Base-by-base conservation (phyloP, 208 protist species). In the Phytomonas francai region DNA sequence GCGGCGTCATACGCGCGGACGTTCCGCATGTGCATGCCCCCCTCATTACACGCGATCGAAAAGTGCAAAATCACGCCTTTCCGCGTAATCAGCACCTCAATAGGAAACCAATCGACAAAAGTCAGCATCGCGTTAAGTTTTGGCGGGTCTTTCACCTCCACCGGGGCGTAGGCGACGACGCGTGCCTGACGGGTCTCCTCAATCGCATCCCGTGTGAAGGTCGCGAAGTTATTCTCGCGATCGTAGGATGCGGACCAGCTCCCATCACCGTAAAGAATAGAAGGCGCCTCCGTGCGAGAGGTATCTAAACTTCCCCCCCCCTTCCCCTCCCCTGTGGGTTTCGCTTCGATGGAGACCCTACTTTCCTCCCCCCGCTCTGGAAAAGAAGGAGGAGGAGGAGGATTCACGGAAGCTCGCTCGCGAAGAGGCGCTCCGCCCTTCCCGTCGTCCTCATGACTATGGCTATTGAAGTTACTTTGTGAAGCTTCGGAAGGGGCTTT, bases 1-100 rank as follows among this genome's bases (percentile, higher is more conserved):
- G 66, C 72, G n/a, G 57, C 16, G 7, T 76, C 75, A 74, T 95
- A 95, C 39, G 81, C 83, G n/a, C 89, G 86, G 22, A 91, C 81
- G 77, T 95, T 95, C 56, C 85, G 84, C 81, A 92, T 90, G 79
- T 95, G 84, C 86, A 95, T 89, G 0, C 83, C 83, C 25, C 84
- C 82, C 68, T 92, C 85, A 49, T 82, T 89, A 33, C 71, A 68
- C 5, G 84, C 84, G 51, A 92, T 76, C 28, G 84, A 89, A 61
- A 89, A 87, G 81, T 95, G 89, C 49, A 92, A 30, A 71, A 95
- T 67, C 25, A 91, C 71, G 33, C 79, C 85, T 49, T 91, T 84
- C 36, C 89, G 86, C 70, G 74, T 80, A 19, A 95, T 71, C 11
- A 88, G 68, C 28, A 91, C 77, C 74, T 95, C 86, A 7, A 95